These are phyloP conservation scores for Rhynchospora pubera DNA, from an alignment of 176 grass and related monocot species.

Conservation along the genomic window DNA sequence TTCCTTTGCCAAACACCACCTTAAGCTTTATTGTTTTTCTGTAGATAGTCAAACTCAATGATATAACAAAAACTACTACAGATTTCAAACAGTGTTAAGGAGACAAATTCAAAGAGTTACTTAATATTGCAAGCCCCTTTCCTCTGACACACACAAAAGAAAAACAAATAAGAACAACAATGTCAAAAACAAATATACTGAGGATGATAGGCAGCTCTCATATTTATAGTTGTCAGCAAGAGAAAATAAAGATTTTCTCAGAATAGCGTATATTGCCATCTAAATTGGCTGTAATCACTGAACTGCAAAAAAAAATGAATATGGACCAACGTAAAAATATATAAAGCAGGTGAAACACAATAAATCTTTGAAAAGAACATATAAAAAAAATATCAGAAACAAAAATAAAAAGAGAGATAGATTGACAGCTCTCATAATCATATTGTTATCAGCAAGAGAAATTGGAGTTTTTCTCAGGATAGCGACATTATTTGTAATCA, in stretches of 20 bases:
- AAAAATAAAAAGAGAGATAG: background rate
- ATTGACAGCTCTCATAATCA: slow-evolving; percentile 7
- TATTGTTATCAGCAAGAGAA: background rate
- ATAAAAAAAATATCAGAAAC: background rate
- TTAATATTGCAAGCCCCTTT: too few species aligned
- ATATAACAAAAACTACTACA: background rate
- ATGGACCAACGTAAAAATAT: too few species aligned
- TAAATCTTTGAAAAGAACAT: background rate
- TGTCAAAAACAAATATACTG: background rate
- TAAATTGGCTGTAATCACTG: slow-evolving; percentile 23
- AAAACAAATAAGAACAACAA: background rate
- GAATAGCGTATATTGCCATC: slow-evolving; percentile 17
- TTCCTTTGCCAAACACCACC: too few species aligned
- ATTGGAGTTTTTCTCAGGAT: background rate
- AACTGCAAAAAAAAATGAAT: too few species aligned
- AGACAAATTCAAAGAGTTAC: background rate
- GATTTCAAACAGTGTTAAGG: background rate
- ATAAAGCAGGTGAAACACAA: too few species aligned
- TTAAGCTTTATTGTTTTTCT: too few species aligned
- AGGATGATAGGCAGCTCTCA: background rate
- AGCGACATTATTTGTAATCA: slow-evolving; percentile 13
- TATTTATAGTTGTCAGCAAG: slow-evolving; percentile 7
- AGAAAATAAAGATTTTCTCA: slow-evolving; percentile 5
- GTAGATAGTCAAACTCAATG: too few species aligned
- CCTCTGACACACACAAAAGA: too few species aligned